phyloP scores from a whole-genome alignment of 331 rosid genomes.

The Arachis monticola region DNA sequence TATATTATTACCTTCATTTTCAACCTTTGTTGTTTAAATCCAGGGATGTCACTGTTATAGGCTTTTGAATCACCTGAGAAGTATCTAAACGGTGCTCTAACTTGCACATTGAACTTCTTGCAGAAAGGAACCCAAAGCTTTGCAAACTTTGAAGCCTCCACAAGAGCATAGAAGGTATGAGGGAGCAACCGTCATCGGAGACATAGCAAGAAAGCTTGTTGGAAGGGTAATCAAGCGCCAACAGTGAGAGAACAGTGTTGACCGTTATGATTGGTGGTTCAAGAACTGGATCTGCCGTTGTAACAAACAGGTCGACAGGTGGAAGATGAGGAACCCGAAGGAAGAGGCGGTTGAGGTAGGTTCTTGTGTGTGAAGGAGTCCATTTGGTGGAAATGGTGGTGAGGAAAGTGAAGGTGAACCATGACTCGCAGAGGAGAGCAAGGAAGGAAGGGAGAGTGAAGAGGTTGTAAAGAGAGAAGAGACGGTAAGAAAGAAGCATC shows the following conservation, averaged over 20 bases:
- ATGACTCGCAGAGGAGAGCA: conserved; percentile 68
- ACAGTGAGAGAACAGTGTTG: conserved; percentile 74
- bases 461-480: conserved; percentile 20
- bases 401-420: conserved; percentile 56
- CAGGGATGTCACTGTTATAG: background rate
- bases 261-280: conserved; percentile 79
- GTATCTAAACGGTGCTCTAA: conserved; percentile 71
- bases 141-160: conserved; percentile 65
- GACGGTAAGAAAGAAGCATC: conserved; percentile 46
- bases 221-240: conserved; percentile 76
- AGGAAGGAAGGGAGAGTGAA: conserved; percentile 42
- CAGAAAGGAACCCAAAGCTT: conserved; percentile 76
- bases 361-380: conserved; percentile 44
- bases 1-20: conserved; percentile 50
- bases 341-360: conserved; percentile 50
- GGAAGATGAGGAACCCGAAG: conserved; percentile 51
- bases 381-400: conserved; percentile 52
- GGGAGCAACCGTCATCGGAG: conserved; percentile 84
- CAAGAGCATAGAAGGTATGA: conserved; percentile 57
- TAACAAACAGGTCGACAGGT: conserved; percentile 71
- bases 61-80: conserved; percentile 36
- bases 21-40: conserved; percentile 52
- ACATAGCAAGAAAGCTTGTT: conserved; percentile 75
- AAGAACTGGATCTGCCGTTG: conserved; percentile 67
- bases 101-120: conserved; percentile 52